Percentiles rank a stretch among this genome's conserved stretches.
These are phyloP conservation scores for Fusarium chlamydosporum DNA, from an alignment of 2,329 filamentous ascomycete genomes.

Conservation along the genomic window DNA sequence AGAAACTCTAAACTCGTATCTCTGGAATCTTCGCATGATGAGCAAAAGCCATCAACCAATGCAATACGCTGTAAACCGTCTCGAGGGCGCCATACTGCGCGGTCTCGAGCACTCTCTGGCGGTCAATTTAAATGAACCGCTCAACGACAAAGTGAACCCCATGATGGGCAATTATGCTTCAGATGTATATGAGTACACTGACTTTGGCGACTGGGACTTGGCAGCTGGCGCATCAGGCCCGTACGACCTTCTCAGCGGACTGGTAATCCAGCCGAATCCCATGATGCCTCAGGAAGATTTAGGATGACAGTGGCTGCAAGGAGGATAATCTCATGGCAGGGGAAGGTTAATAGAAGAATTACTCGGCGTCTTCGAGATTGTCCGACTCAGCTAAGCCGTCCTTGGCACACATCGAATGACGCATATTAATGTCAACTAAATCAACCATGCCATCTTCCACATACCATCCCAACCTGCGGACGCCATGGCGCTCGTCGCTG, in stretches of 20 bases:
- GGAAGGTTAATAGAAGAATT: constrained; percentile 26
- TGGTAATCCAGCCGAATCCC: constrained; percentile 46
- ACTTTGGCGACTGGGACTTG: constrained; percentile 56
- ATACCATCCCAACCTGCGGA: constrained; percentile 52
- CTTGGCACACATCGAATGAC: constrained; percentile 36
- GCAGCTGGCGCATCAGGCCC: constrained; percentile 48
- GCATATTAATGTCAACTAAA: constrained; percentile 48
- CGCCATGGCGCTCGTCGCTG: constrained; percentile 18
- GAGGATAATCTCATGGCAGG: constrained; percentile 2
- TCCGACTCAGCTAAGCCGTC: constrained; percentile 40
- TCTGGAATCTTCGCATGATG: constrained; percentile 55
- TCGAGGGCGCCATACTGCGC: constrained; percentile 57
- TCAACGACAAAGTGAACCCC: constrained; percentile 51
- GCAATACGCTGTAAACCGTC: constrained; percentile 56
- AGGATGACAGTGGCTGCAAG: constrained; percentile 24
- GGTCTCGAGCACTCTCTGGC: constrained; percentile 56
- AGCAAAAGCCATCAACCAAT: constrained; percentile 57
- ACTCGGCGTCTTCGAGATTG: constrained; percentile 43
- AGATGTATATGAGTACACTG: constrained; percentile 53
- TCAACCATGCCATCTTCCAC: constrained; percentile 53
- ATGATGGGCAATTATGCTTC: constrained; percentile 48
- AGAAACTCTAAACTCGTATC: constrained; percentile 54
- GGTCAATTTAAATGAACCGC: constrained; percentile 54
- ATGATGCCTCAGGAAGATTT: constrained; percentile 49
- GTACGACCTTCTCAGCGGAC: constrained; percentile 51